Conservation (phyloP, 2,329 filamentous ascomycete genomes). For the Colletotrichum eleusines region DNA sequence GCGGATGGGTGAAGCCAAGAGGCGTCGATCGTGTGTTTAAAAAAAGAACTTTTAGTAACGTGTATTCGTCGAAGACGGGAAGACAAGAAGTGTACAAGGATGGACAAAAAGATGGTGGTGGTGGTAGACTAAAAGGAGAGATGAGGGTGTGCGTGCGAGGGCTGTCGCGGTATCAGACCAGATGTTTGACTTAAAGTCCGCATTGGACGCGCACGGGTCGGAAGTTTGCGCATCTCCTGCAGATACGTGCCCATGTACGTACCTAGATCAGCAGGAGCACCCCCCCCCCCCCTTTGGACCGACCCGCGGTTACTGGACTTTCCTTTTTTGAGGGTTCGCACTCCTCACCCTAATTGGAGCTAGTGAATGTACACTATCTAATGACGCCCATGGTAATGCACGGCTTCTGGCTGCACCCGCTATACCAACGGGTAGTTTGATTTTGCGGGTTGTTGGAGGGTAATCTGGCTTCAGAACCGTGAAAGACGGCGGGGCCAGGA, state of each 20-base stretch:
- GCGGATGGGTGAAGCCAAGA: slow-evolving; percentile 6
- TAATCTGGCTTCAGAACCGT: slow-evolving; percentile 20
- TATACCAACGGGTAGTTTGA: background rate
- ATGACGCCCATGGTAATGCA: slow-evolving; percentile 16
- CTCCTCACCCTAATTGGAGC: background rate
- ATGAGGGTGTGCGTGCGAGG: slow-evolving; percentile 27
- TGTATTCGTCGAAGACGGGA: slow-evolving; percentile 1
- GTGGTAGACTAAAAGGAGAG: slow-evolving; percentile 27
- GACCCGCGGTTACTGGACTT: background rate
- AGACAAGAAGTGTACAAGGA: slow-evolving; percentile 9
- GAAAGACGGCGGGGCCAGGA: slow-evolving; percentile 1
- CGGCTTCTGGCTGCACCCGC: background rate
- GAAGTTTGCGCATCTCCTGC: slow-evolving; percentile 40
- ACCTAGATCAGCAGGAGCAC: background rate
- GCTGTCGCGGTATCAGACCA: slow-evolving; percentile 37
- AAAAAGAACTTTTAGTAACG: slow-evolving; percentile 26
- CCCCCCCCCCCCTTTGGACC: slow-evolving; percentile 5
- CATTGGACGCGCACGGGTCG: slow-evolving; percentile 35
- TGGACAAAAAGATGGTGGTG: slow-evolving; percentile 3
- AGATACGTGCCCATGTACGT: slow-evolving; percentile 10
- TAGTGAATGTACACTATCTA: background rate
- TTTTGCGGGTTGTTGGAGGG: slow-evolving; percentile 1
- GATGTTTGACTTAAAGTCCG: slow-evolving; percentile 33
- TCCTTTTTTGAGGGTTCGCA: slow-evolving; percentile 8
- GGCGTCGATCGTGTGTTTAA: slow-evolving; percentile 27